A percentile compares a stretch with the other conserved stretches of the same genome.
Evolutionary conservation across 164 flowering plant genomes (phyloP).

Genomic region (Magnolia kwangsiensis): DNA sequence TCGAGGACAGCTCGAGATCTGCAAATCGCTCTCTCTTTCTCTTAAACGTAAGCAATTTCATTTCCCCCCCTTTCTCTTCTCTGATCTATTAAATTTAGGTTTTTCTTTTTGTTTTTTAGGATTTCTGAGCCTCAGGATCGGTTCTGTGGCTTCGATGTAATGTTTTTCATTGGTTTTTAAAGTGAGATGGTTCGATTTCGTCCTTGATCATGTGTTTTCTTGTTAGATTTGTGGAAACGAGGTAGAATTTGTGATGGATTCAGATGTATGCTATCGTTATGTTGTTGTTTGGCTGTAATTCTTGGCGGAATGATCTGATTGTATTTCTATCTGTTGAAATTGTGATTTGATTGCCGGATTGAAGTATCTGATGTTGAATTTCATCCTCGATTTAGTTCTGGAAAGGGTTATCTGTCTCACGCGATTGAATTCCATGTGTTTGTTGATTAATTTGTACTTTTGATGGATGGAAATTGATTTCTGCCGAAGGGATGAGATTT

Average conservation of each 20-base stretch:
- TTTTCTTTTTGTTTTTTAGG: neutral
- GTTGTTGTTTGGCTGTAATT: too few species aligned
- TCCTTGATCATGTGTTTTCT: neutral
- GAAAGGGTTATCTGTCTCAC: neutral
- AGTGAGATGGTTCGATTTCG: neutral
- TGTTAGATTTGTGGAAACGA: too few species aligned
- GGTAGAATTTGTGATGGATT: too few species aligned
- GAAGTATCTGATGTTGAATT: neutral
- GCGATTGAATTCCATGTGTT: neutral
- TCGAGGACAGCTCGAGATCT: neutral
- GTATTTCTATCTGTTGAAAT: neutral
- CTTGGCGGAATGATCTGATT: neutral
- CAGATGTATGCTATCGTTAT: too few species aligned
- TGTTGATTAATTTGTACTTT: neutral
- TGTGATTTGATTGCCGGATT: neutral
- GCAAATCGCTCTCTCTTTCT: neutral
- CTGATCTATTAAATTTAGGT: neutral
- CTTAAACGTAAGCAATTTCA: neutral
- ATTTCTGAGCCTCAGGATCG: neutral
- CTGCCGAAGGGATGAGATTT: neutral
- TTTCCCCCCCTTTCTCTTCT: neutral
- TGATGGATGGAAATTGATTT: neutral
- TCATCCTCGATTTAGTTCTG: neutral
- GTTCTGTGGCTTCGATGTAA: neutral
- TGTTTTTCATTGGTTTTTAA: neutral